Percentiles rank a stretch among this genome's conserved stretches.
phyloP scores from a whole-genome alignment of 2,329 filamentous ascomycete species.

The Pseudogymnoascus sp. region DNA sequence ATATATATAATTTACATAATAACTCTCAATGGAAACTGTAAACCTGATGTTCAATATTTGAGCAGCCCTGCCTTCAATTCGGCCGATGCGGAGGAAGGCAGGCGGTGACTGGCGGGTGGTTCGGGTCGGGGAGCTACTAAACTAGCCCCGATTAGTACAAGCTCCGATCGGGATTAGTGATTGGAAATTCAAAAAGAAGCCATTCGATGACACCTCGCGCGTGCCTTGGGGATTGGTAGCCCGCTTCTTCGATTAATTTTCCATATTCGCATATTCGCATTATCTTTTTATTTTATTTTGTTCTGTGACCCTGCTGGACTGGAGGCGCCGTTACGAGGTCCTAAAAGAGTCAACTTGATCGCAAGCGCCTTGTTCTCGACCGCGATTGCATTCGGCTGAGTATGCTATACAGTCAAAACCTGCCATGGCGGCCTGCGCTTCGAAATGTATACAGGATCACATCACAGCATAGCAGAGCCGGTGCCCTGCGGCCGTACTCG shows the following conservation, averaged over 20 bases:
- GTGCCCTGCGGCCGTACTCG: conserved; percentile 19
- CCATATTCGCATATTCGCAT: conserved; percentile 5
- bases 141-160: background rate
- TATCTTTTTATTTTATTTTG: conserved; percentile 4
- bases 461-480: conserved; percentile 15
- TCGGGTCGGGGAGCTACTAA: conserved; percentile 4
- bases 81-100: background rate
- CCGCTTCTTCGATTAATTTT: background rate
- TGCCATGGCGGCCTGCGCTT: conserved; percentile 55
- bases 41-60: background rate
- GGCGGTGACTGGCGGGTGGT: background rate
- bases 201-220: conserved; percentile 5
- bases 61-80: background rate
- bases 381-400: conserved; percentile 22
- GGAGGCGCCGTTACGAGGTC: background rate
- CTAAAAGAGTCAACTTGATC: background rate
- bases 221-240: conserved; percentile 5
- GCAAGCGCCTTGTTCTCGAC: background rate
- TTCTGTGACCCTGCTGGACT: background rate
- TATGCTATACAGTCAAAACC: conserved; percentile 57
- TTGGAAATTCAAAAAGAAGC: conserved; percentile 6
- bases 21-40: background rate
- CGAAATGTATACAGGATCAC: conserved; percentile 20
- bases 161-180: conserved; percentile 3
- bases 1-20: background rate